Evolutionary conservation across 2,329 filamentous ascomycete species (phyloP).

Genomic region (Fusarium fracticaudum): DNA sequence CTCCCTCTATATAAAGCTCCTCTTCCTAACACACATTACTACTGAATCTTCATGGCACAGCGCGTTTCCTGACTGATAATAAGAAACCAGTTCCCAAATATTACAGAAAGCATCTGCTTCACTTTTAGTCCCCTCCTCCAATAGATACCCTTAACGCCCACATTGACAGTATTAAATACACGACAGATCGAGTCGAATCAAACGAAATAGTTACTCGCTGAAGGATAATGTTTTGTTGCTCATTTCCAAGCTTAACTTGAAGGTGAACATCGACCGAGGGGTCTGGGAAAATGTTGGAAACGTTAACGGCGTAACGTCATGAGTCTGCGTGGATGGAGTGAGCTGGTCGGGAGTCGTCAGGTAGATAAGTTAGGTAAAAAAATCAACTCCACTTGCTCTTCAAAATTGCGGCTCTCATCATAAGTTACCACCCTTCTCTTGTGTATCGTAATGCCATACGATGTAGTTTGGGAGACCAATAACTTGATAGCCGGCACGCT

Average conservation of each 20-base stretch:
- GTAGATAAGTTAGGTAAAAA: not conserved
- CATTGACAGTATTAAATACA: slow-evolving; percentile 28
- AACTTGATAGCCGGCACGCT: slow-evolving; percentile 91
- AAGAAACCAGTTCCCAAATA: slow-evolving; percentile 45
- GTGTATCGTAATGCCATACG: slow-evolving; percentile 97
- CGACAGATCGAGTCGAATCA: slow-evolving; percentile 11
- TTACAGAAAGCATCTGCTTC: slow-evolving; percentile 42
- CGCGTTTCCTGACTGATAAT: slow-evolving; percentile 21
- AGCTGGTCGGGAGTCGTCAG: not conserved
- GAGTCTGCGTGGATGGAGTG: slow-evolving; percentile 18
- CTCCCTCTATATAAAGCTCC: slow-evolving; percentile 13
- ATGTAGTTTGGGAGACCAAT: slow-evolving; percentile 96
- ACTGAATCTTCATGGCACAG: not conserved
- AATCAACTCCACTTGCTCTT: slow-evolving; percentile 8
- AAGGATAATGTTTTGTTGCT: slow-evolving; percentile 2
- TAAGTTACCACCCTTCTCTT: slow-evolving; percentile 88
- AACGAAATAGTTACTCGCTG: not conserved
- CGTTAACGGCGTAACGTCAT: slow-evolving; percentile 34
- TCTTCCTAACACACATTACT: slow-evolving; percentile 22
- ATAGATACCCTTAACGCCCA: slow-evolving; percentile 32
- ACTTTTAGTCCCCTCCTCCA: slow-evolving; percentile 27
- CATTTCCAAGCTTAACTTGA: slow-evolving; percentile 5
- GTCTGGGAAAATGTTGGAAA: slow-evolving; percentile 26
- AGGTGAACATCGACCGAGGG: not conserved
- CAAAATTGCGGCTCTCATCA: slow-evolving; percentile 49